These are phyloP conservation scores for Xylaria sp. DNA, from an alignment of 2,329 filamentous ascomycete genomes.

Conservation along the genomic window DNA sequence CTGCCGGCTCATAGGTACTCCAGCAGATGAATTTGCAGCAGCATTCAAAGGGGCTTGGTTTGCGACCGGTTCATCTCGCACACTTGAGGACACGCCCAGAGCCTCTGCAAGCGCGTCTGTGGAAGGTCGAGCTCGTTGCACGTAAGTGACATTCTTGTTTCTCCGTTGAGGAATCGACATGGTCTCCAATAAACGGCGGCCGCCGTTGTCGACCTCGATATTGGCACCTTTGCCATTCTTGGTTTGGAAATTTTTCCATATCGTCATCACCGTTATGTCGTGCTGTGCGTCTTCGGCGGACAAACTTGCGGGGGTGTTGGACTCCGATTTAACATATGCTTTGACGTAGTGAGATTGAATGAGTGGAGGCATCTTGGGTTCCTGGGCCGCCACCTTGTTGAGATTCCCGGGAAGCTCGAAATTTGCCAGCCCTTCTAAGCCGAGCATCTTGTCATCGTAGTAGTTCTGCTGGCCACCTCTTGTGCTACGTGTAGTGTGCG, in stretches of 20 bases:
- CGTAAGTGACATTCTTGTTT: conserved; percentile 61
- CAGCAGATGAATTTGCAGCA: conserved; percentile 47
- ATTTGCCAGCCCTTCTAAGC: conserved; percentile 69
- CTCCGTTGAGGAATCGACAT: conserved; percentile 61
- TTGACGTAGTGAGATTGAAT: conserved; percentile 70
- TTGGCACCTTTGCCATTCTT: conserved; percentile 65
- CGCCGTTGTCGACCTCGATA: conserved; percentile 64
- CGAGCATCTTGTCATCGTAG: conserved; percentile 67
- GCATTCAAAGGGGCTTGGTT: conserved; percentile 38
- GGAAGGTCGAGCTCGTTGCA: conserved; percentile 58
- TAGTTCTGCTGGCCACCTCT: conserved; percentile 66
- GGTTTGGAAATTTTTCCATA: conserved; percentile 66
- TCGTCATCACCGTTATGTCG: conserved; percentile 68
- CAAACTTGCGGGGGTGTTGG: conserved; percentile 65
- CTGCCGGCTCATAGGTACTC: conserved; percentile 65
- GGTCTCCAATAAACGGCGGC: conserved; percentile 66
- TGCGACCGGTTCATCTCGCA: conserved; percentile 55
- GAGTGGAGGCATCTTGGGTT: conserved; percentile 68
- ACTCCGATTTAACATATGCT: conserved; percentile 65
- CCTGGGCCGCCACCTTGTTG: conserved; percentile 64
- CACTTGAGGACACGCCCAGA: conserved; percentile 59
- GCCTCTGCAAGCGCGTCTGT: conserved; percentile 62
- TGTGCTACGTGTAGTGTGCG: conserved; percentile 72
- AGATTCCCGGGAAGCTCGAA: conserved; percentile 69
- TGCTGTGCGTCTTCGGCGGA: conserved; percentile 63